A percentile compares a stretch with the other conserved stretches of the same genome.
Conservation (phyloP, 305 asterid genomes). For the Plantago lanceolata region DNA sequence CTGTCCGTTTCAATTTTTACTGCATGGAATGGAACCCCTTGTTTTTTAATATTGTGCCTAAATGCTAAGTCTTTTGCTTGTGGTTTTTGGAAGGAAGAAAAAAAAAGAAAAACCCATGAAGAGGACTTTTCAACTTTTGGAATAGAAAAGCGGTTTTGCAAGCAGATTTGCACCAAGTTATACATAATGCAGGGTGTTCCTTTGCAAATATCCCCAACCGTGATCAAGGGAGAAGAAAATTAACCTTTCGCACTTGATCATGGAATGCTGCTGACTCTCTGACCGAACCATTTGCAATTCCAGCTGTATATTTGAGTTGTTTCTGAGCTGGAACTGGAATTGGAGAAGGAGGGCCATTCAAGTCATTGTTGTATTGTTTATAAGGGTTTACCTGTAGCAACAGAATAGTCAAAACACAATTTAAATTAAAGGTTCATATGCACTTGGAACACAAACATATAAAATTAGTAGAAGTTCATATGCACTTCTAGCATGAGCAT, state of each 20-base stretch:
- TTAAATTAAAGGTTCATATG: slow-evolving; percentile 2
- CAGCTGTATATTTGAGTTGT: slow-evolving; percentile 91
- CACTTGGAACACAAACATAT: slow-evolving; percentile 1
- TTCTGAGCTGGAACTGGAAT: slow-evolving; percentile 92
- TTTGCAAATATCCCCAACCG: background rate
- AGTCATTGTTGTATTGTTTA: slow-evolving; percentile 62
- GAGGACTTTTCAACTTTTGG: too few species aligned
- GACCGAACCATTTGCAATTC: slow-evolving; percentile 75
- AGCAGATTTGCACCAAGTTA: background rate
- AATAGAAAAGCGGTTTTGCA: too few species aligned
- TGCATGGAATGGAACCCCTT: background rate
- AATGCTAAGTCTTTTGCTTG: too few species aligned
- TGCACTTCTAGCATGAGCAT: slow-evolving; percentile 3
- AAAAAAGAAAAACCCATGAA: too few species aligned
- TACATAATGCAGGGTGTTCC: background rate
- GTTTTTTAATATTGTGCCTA: too few species aligned
- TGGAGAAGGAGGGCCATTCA: slow-evolving; percentile 73
- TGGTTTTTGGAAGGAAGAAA: background rate
- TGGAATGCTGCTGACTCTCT: slow-evolving; percentile 71
- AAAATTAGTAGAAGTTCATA: background rate
- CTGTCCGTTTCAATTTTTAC: too few species aligned
- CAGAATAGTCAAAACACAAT: slow-evolving; percentile 17
- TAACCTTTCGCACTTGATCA: slow-evolving; percentile 84
- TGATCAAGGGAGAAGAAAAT: background rate
- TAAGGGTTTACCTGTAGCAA: slow-evolving; percentile 49